phyloP scores from a whole-genome alignment of 2,329 filamentous ascomycete genomes.

The Dactylonectria estremocensis region DNA sequence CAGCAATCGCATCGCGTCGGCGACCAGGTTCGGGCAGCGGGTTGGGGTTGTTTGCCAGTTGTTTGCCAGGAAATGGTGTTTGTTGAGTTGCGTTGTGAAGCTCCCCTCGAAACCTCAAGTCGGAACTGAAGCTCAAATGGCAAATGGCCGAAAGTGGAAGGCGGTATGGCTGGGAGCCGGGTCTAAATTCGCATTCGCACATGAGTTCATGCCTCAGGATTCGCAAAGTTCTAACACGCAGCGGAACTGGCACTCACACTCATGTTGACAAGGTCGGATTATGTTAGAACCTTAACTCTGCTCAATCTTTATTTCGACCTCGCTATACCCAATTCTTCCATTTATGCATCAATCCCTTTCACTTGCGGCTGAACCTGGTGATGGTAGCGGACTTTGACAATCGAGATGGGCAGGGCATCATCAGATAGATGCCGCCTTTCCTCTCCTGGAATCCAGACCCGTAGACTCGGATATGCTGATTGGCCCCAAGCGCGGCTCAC shows the following conservation, averaged over 20 bases:
- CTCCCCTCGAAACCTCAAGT: slow-evolving; percentile 19
- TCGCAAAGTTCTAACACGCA: neutral
- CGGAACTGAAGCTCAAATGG: slow-evolving; percentile 39
- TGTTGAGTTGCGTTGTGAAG: slow-evolving; percentile 4
- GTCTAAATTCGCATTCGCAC: neutral
- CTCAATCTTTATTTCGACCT: too few species aligned
- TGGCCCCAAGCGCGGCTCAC: neutral
- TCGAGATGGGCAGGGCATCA: neutral
- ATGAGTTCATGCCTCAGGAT: neutral
- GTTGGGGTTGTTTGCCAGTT: slow-evolving; percentile 14
- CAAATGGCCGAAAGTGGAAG: slow-evolving; percentile 36
- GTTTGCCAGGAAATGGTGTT: slow-evolving; percentile 11
- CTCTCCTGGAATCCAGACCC: neutral
- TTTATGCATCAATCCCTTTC: too few species aligned
- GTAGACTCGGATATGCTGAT: neutral
- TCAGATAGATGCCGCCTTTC: neutral
- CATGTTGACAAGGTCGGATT: neutral
- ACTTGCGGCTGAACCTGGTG: too few species aligned
- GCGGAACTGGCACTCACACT: neutral
- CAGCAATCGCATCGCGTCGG: slow-evolving; percentile 19
- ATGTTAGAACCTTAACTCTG: too few species aligned
- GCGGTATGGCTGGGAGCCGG: slow-evolving; percentile 35
- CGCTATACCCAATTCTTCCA: too few species aligned
- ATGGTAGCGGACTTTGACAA: neutral
- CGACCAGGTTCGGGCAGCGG: neutral